Conservation (phyloP, 1,284 basidiomycete genomes). For the Malassezia sympodialis region DNA sequence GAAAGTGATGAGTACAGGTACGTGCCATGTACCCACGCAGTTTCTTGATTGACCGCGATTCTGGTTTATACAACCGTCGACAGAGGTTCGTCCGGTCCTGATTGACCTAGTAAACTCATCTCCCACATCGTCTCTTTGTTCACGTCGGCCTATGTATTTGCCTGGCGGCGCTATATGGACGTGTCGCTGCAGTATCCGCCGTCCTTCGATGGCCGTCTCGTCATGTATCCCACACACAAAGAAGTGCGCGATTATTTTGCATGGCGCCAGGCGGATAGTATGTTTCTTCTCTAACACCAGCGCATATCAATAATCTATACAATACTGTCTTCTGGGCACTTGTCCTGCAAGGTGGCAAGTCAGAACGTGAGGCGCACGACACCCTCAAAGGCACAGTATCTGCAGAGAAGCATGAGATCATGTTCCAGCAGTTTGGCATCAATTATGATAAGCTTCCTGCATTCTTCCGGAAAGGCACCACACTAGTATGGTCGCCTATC, state of each 20-base stretch:
- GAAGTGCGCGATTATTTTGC: constrained; percentile 83
- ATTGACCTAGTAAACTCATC: constrained; percentile 63
- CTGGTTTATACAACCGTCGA: constrained; percentile 71
- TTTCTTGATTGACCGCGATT: constrained; percentile 70
- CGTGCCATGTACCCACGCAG: constrained; percentile 50
- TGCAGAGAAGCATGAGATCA: constrained; percentile 78
- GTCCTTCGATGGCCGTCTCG: constrained; percentile 73
- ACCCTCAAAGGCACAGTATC: constrained; percentile 67
- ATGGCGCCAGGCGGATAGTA: constrained; percentile 92
- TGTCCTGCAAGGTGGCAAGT: constrained; percentile 65
- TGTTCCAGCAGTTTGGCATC: constrained; percentile 68
- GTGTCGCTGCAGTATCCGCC: constrained; percentile 65
- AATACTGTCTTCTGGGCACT: constrained; percentile 94
- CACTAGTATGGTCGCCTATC: constrained; percentile 58
- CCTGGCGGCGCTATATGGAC: constrained; percentile 70
- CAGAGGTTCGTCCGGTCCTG: constrained; percentile 50
- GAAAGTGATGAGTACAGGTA: constrained; percentile 95
- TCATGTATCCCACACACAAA: constrained; percentile 66
- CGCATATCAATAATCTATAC: constrained; percentile 96
- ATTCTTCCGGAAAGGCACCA: constrained; percentile 74
- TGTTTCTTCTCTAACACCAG: constrained; percentile 53
- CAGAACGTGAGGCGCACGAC: constrained; percentile 70
- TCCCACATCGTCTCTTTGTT: constrained; percentile 81
- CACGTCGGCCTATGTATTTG: constrained; percentile 79
- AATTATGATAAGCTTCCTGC: constrained; percentile 75